Evolutionary conservation across 257 asterid genomes (phyloP), one percentile per base, ranked within the genome.

Genomic region (Ilex asprella): DNA sequence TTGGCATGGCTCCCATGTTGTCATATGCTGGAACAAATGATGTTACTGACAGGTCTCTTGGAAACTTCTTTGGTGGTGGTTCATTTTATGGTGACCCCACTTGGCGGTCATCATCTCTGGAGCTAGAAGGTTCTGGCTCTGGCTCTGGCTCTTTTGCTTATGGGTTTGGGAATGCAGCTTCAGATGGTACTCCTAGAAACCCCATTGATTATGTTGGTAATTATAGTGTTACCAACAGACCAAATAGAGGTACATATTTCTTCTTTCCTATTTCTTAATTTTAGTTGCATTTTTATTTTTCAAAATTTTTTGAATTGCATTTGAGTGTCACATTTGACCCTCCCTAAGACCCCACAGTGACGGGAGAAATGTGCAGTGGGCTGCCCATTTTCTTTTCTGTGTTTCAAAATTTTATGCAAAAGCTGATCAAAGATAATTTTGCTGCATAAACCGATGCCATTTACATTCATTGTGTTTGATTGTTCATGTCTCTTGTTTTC

Each of bases 181-280:
- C 81, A 27, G 82, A 80, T 69, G 78, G 62, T 52, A 60, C 82
- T 43, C 78, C 86, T 41, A 76, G 68, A 68, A 78, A 59, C 72
- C 61, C 84, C 10, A 76, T 76, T 69, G 82, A 69, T 65, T 82
- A 75, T 68, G 84, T 70, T 61, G 95, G 92, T 66, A 76, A 70
- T 72, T 82, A 78, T 79, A 74, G 73, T 59, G 74, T 79, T 75
- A 67, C 72, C 50, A 79, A 77, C 78, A 79, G 89, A 73, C 71
- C 92, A 67, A 82, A 73, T 81, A 79, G 95, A 84, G 96, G 96
- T 84, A 68, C 60, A 59, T 32, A 57, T 44, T 66, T 61, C 41
- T 35, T 35, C 41, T 35, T 35, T 13, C 41, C 11, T 53, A 10
- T 44, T 16, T 39, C 29, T 11, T 59, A 44, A 51, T 16, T 51